Base-by-base conservation (phyloP, 129 eudicot species). In the Centrapalus pauciflorus region DNA sequence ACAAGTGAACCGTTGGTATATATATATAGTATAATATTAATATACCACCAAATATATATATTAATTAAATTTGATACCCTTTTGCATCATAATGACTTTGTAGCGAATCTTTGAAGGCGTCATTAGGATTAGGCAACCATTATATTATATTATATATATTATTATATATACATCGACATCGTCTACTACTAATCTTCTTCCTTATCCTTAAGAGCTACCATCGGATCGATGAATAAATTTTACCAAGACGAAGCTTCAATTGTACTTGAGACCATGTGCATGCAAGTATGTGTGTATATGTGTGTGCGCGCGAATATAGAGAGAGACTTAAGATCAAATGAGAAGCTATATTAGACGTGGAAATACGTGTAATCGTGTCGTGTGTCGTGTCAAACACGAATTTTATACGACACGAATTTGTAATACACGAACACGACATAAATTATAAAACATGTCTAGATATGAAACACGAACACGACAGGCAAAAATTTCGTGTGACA, bases 91-190 rank as follows among this genome's bases (percentile, higher is more conserved):
- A 59, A 59, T 59, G 64, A 58, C 64, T 58, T 58, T 30, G 6
- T 28, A n/a, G 23, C 64, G 64, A 59, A 59, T 59, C 64, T 59
- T 59, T 59, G 27, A 20, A 59, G 41, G 46, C 64, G 64, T 59
- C 64, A 59, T 59, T 45, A 59, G 10, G 16, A 59, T 59, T 57
- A 32, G 20, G n/a, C n/a, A n/a, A n/a, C n/a, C n/a, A n/a, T n/a
- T n/a, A n/a, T n/a, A 16, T 2, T 5, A 43, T 43, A 14, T n/a
- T n/a, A n/a, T n/a, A n/a, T n/a, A n/a, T 8, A 48, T 6, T 48
- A 48, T 57, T 57, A 25, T 57, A 25, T 57, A 7, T 58, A 58
- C 37, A 28, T 30, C 35, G 64, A 58, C 37, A 28, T 30, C 35
- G 64, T 32, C 64, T 16, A 48, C n/a, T n/a, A 48, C 32, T 32